Conservation (phyloP, 139 green algal genomes). For the Tetradesmus lagerheimii region DNA sequence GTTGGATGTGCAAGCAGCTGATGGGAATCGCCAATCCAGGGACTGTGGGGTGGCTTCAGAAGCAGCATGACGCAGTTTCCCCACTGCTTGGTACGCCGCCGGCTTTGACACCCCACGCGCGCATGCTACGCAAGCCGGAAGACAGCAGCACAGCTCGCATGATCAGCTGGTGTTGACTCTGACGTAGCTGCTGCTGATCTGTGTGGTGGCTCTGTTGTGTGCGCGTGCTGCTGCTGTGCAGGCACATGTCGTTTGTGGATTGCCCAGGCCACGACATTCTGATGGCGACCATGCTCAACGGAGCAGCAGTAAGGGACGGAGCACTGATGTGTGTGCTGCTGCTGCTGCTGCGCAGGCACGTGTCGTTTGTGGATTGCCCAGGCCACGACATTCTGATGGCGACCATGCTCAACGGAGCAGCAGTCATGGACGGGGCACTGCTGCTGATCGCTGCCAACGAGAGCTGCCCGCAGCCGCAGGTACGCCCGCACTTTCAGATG, state of each 20-base stretch:
- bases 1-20: no score
- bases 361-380: slow-evolving; percentile 99
- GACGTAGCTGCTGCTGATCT: background rate
- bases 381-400: slow-evolving; percentile 99
- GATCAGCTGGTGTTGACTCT: no score
- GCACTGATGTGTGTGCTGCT: slow-evolving; percentile 69
- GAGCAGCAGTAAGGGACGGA: slow-evolving; percentile 99
- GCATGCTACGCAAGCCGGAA: no score
- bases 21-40: no score
- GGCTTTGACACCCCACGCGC: no score
- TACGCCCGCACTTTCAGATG: no score
- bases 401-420: slow-evolving; percentile 99
- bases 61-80: no score
- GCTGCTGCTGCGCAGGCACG: slow-evolving; percentile 77
- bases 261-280: slow-evolving; percentile 99
- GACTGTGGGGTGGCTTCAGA: no score
- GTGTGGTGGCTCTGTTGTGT: background rate
- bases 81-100: no score
- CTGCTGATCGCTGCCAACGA: slow-evolving; percentile 99
- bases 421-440: slow-evolving; percentile 99
- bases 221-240: slow-evolving; percentile 7
- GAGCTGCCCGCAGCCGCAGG: slow-evolving; percentile 97
- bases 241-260: slow-evolving; percentile 99
- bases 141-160: no score
- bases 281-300: slow-evolving; percentile 99